Base-by-base conservation (phyloP, 176 grass and related monocot genomes). In the Musa troglodytarum region DNA sequence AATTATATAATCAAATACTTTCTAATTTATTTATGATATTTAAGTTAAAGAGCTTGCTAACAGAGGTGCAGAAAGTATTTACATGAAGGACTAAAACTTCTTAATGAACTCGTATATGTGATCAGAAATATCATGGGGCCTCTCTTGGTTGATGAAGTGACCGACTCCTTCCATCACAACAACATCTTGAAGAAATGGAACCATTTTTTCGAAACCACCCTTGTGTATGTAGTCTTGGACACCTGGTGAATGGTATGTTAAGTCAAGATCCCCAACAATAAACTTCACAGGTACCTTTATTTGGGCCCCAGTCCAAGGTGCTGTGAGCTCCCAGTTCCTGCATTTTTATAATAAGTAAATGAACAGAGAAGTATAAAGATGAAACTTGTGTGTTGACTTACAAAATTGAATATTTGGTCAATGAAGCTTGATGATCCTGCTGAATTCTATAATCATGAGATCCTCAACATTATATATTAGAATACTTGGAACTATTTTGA, bases 111-210 rank as follows among this genome's bases (percentile, higher is more conserved):
- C 20, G 8, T 55, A 74, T 17, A 74, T 56, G 53, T 56, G 72
- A 56, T 74, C 53, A 53, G 72, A 56, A 9, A 74, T 74, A 9
- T 74, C 72, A 9, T 29, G 21, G 15, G 72, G 72, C 10, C 25
- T 74, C 53, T 74, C 72, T 9, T 74, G 72, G 72, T 74, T 74
- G 72, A 74, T 74, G 72, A 74, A 74, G 51, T 74, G 72, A 10
- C 72, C 72, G 3, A 74, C 72, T 56, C 72, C 72, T 74, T 56
- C 52, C 72, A 74, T 57, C 21, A 74, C 72, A 5, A 74, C 72
- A 15, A 74, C 20, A 7, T 74, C 72, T 56, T 74, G 52, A 8
- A 74, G 72, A 25, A 74, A 74, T 10, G 72, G 72, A 74, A 74
- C 72, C 0, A 2, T 2, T 17, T 56, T 57, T 1, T 74, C 57